phyloP scores from a whole-genome alignment of 495 filamentous ascomycete genomes.

The Podospora pseudopauciseta region DNA sequence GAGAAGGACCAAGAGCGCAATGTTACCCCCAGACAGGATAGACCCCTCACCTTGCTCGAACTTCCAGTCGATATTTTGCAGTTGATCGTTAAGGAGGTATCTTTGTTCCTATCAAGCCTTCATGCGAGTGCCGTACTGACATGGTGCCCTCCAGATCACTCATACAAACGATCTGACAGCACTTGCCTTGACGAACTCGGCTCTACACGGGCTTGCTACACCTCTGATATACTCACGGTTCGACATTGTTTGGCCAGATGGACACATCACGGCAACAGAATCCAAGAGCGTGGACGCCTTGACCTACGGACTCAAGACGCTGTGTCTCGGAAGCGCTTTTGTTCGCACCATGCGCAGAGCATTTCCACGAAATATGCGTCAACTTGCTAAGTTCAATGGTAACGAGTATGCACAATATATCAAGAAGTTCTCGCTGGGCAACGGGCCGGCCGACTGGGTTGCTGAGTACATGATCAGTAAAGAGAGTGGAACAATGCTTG shows the following conservation, averaged over 20 bases:
- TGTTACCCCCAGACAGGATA: constrained; percentile 32
- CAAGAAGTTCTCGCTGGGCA: constrained; percentile 85
- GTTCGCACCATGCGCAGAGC: constrained; percentile 50
- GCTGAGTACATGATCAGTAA: constrained; percentile 84
- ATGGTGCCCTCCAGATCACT: constrained; percentile 56
- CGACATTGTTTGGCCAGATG: constrained; percentile 92
- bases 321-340: constrained; percentile 74
- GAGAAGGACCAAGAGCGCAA: constrained; percentile 43
- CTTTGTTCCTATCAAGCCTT: constrained; percentile 17
- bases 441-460: constrained; percentile 79
- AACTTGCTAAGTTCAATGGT: constrained; percentile 30
- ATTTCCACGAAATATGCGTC: constrained; percentile 14
- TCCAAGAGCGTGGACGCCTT: constrained; percentile 82
- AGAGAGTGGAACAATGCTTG: constrained; percentile 90
- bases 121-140: constrained; percentile 2
- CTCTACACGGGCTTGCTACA: constrained; percentile 75
- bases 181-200: constrained; percentile 76
- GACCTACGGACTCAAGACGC: constrained; percentile 82
- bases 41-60: constrained; percentile 59
- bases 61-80: constrained; percentile 84
- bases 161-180: constrained; percentile 86
- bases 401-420: constrained; percentile 85
- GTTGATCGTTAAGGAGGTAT: constrained; percentile 84
- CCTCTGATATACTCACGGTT: constrained; percentile 90
- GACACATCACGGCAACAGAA: constrained; percentile 57